Conservation (phyloP, 208 protist genomes). For the Crithidia sp. region DNA sequence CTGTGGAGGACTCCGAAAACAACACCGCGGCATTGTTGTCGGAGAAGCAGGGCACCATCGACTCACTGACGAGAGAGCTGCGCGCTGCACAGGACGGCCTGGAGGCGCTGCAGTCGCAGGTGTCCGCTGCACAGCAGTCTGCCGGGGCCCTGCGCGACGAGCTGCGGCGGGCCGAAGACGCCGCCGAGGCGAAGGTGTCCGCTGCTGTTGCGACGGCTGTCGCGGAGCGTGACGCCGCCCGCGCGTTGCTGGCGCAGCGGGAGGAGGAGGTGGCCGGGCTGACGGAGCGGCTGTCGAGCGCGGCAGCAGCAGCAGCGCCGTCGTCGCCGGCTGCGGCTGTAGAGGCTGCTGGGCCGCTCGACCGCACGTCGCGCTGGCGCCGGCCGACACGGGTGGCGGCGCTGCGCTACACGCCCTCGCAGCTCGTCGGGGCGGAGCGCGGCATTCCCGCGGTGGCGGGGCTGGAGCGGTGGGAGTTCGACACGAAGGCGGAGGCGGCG, state of each 20-base stretch:
- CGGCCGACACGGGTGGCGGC: conserved; percentile 17
- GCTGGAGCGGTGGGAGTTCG: conserved; percentile 28
- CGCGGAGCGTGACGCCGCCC: conserved; percentile 1
- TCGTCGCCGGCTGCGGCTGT: too few relatives aligned
- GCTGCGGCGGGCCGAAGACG: background rate
- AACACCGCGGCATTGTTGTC: background rate
- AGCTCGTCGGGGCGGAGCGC: background rate
- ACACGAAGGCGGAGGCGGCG: conserved; percentile 26
- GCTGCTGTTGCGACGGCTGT: background rate
- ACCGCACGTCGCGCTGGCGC: conserved; percentile 15
- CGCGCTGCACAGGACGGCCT: background rate
- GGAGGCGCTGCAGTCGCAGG: background rate
- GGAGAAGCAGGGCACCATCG: background rate
- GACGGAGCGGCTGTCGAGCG: too few relatives aligned
- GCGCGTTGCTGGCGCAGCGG: background rate
- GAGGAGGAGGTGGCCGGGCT: background rate
- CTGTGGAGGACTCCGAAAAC: background rate
- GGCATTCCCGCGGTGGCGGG: conserved; percentile 22
- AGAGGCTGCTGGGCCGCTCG: too few relatives aligned
- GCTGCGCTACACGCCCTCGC: background rate
- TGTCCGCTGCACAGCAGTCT: background rate
- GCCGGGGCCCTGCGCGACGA: background rate
- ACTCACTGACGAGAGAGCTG: background rate
- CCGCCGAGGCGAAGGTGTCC: background rate
- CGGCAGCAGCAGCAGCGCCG: too few relatives aligned